Conservation (phyloP, 1,284 basidiomycete species). For the Cystobasidium slooffiae region DNA sequence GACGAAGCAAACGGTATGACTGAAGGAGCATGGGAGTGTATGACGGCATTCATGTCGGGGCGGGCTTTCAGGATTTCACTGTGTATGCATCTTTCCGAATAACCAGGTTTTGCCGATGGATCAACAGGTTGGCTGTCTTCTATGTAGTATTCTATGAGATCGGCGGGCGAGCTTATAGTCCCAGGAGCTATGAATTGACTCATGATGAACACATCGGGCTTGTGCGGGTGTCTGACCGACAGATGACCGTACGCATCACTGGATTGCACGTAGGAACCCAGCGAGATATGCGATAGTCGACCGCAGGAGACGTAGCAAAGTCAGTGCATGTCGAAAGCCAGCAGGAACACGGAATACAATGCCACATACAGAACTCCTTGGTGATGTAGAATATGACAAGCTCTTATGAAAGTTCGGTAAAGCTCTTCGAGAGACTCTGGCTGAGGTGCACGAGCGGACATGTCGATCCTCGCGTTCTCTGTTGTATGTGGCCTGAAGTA, state of each 20-base stretch:
- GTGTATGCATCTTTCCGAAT: constrained; percentile 15
- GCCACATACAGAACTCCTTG: not conserved
- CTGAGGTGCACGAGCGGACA: not conserved
- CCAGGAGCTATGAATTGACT: not conserved
- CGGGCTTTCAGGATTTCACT: not conserved
- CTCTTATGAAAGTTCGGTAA: constrained; percentile 6
- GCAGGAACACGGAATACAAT: too few species aligned
- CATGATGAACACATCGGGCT: constrained; percentile 14
- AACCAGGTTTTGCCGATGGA: not conserved
- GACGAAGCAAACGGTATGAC: constrained; percentile 2
- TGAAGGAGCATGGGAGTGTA: constrained; percentile 1
- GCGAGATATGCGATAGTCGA: not conserved
- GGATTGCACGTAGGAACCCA: not conserved
- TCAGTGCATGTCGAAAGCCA: not conserved
- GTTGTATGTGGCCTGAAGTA: too few species aligned
- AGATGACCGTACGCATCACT: constrained; percentile 23
- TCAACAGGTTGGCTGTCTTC: not conserved
- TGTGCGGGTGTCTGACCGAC: not conserved
- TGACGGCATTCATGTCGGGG: constrained; percentile 2
- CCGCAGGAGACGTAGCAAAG: not conserved
- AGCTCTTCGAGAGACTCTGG: not conserved
- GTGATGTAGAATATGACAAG: constrained; percentile 12
- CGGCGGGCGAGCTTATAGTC: not conserved
- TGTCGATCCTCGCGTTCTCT: too few species aligned
- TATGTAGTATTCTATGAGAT: constrained; percentile 11